Percentiles rank a stretch among this genome's conserved stretches.
Evolutionary conservation across 2,329 filamentous ascomycete genomes (phyloP).

Genomic region (Apiospora marii): DNA sequence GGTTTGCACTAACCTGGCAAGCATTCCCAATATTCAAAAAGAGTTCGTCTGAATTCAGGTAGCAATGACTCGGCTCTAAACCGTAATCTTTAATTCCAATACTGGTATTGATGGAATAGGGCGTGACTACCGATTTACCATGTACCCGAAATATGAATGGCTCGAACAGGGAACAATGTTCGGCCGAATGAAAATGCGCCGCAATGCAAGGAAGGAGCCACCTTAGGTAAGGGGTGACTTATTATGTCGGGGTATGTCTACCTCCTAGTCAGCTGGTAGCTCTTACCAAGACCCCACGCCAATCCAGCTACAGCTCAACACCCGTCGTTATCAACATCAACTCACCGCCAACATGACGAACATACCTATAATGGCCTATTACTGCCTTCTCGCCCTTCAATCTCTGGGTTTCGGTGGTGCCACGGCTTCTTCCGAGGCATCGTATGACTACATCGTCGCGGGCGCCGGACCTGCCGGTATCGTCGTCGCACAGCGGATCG

Average conservation of each 20-base stretch:
- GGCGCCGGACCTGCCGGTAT: conserved; percentile 68
- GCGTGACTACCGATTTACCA: too few relatives aligned
- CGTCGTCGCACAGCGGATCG: conserved; percentile 66
- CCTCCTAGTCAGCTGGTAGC: not conserved
- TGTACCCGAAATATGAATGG: too few relatives aligned
- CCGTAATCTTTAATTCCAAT: not conserved
- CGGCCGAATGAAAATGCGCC: too few relatives aligned
- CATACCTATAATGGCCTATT: not conserved
- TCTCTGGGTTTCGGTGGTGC: not conserved
- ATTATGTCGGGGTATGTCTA: not conserved
- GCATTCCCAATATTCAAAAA: not conserved
- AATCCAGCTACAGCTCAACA: not conserved
- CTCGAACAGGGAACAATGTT: too few relatives aligned
- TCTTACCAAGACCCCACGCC: not conserved
- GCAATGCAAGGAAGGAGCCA: too few relatives aligned
- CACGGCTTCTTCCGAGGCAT: conserved; percentile 26
- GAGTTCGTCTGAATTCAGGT: not conserved
- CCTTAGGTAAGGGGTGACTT: not conserved
- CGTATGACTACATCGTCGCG: conserved; percentile 68
- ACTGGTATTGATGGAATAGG: not conserved
- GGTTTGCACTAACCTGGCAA: not conserved
- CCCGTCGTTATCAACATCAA: not conserved
- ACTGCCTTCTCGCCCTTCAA: not conserved
- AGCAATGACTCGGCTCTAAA: not conserved
- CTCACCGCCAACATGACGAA: not conserved